Percentiles rank a stretch among this genome's conserved stretches.
phyloP scores from a whole-genome alignment of 2,329 filamentous ascomycete genomes.

The Xylaria sp. region DNA sequence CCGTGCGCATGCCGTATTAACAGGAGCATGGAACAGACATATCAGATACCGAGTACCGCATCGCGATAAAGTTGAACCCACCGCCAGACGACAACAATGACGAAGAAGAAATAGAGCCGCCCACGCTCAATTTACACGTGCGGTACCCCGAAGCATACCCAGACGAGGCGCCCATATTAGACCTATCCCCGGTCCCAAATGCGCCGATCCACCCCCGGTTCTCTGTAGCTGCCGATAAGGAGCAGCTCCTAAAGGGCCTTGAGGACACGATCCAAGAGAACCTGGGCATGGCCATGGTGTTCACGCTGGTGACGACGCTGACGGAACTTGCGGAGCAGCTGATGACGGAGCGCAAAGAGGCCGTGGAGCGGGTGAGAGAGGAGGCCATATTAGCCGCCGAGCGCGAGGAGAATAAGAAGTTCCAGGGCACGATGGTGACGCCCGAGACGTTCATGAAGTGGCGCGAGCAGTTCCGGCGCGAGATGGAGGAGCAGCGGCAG shows the following conservation, averaged over 20 bases:
- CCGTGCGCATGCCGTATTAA: constrained; percentile 18
- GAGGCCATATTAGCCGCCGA: constrained; percentile 67
- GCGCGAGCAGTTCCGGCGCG: constrained; percentile 76
- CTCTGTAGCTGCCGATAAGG: constrained; percentile 80
- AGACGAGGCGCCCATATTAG: constrained; percentile 81
- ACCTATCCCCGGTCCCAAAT: constrained; percentile 72
- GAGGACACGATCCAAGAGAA: constrained; percentile 85
- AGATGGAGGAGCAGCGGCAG: constrained; percentile 76
- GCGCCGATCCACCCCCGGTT: constrained; percentile 73
- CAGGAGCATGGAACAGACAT: constrained; percentile 65
- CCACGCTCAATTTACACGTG: constrained; percentile 81
- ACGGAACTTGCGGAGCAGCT: constrained; percentile 92
- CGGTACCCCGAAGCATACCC: constrained; percentile 91
- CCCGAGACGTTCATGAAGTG: constrained; percentile 83
- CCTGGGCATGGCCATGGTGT: constrained; percentile 96
- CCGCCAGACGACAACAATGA: constrained; percentile 68
- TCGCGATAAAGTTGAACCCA: constrained; percentile 84
- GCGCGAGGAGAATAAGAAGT: constrained; percentile 94
- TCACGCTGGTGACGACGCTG: constrained; percentile 83
- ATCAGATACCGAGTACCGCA: constrained; percentile 85
- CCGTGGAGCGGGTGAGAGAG: constrained; percentile 62
- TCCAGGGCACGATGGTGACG: constrained; percentile 90
- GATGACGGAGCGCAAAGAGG: constrained; percentile 74
- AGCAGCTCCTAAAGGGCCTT: constrained; percentile 72
- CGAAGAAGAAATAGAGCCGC: constrained; percentile 65